Evolutionary conservation across 139 green algal species (phyloP).

Genomic region (Coccomyxa sp.): DNA sequence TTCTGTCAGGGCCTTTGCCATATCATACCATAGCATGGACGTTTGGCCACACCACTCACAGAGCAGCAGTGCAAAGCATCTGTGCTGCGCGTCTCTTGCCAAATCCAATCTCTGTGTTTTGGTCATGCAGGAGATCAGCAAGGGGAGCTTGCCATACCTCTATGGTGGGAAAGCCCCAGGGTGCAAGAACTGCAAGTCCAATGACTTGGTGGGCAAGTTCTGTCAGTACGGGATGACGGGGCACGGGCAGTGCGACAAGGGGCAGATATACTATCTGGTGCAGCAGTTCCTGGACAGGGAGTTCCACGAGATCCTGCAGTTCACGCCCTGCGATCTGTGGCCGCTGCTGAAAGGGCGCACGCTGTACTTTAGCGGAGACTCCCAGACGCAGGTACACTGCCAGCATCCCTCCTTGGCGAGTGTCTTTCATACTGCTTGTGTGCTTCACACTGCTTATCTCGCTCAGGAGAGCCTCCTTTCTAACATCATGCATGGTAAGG

Average conservation of each 20-base stretch:
- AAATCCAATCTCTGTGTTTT: neutral
- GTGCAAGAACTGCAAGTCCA: neutral
- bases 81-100: neutral
- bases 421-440: no score
- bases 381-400: conserved; percentile 10
- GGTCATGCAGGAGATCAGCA: neutral
- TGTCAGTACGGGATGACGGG: neutral
- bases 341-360: conserved; percentile 2
- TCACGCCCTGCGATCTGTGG: conserved; percentile 13
- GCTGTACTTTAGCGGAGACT: conserved; percentile 7
- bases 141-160: neutral
- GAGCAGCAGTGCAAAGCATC: neutral
- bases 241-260: neutral
- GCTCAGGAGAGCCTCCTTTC: no score
- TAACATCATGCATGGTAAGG: no score
- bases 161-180: neutral
- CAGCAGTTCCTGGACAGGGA: neutral
- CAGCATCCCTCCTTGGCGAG: no score
- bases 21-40: neutral
- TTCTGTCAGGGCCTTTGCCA: neutral
- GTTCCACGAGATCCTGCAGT: neutral
- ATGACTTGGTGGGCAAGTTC: neutral
- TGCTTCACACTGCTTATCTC: no score
- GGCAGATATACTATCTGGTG: neutral
- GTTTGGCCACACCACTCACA: neutral